Conservation (phyloP, 2,329 filamentous ascomycete genomes). For the Cladophialophora exuberans region DNA sequence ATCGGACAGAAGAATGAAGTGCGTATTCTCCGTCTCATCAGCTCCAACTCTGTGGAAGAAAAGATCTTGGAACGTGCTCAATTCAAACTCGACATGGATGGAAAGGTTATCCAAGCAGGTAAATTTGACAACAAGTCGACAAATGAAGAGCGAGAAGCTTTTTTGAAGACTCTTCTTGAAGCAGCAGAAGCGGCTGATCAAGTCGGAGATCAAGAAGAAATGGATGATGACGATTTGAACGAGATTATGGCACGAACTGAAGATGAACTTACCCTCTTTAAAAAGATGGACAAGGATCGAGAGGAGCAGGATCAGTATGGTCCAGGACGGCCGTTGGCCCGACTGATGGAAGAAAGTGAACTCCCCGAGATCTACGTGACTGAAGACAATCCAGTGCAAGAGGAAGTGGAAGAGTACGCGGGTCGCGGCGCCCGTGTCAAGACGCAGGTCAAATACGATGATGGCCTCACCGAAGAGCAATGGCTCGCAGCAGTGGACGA, state of each 20-base stretch:
- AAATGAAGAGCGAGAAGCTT: conserved; percentile 95
- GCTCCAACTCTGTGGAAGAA: conserved; percentile 95
- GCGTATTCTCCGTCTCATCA: conserved; percentile 92
- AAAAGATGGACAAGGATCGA: conserved; percentile 79
- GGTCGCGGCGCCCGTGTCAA: conserved; percentile 94
- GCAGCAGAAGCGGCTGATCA: conserved; percentile 69
- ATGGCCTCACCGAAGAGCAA: conserved; percentile 96
- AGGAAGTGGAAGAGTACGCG: conserved; percentile 70
- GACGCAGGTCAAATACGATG: conserved; percentile 92
- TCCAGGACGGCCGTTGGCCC: conserved; percentile 66
- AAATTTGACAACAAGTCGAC: conserved; percentile 99
- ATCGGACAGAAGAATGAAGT: conserved; percentile 99
- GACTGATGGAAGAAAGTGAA: conserved; percentile 84
- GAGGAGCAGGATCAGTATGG: conserved; percentile 71
- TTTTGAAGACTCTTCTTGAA: conserved; percentile 91
- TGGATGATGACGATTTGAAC: conserved; percentile 98
- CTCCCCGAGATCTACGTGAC: conserved; percentile 91
- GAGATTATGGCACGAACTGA: conserved; percentile 89
- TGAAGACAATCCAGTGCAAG: conserved; percentile 80
- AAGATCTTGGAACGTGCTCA: conserved; percentile 97
- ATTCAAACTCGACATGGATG: conserved; percentile 98
- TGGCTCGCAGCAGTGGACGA: conserved; percentile 98
- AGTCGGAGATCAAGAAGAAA: conserved; percentile 81
- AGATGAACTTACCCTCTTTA: conserved; percentile 76
- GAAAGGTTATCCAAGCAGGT: conserved; percentile 98